A percentile compares a stretch with the other conserved stretches of the same genome.
Evolutionary conservation across 441 rosid genomes (phyloP).

Genomic region (Croton laevigatus): DNA sequence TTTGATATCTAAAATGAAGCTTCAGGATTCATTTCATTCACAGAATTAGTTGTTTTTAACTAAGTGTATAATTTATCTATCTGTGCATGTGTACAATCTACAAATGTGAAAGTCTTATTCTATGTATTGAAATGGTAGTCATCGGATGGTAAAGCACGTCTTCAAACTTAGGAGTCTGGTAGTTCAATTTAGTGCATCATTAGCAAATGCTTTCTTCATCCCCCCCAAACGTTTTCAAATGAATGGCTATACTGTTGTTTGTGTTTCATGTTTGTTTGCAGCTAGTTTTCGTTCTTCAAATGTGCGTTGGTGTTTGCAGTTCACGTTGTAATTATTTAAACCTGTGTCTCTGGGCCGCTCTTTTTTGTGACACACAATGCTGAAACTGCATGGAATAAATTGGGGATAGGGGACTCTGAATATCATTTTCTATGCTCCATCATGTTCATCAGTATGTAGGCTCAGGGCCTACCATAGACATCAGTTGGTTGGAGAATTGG

Average conservation of each 20-base stretch:
- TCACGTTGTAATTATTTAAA: neutral
- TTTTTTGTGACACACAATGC: neutral
- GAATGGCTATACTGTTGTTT: neutral
- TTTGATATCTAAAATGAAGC: neutral
- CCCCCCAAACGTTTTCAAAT: too few species aligned
- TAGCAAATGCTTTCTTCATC: neutral
- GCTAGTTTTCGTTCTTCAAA: neutral
- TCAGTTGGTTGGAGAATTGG: too few species aligned
- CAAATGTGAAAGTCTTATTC: neutral
- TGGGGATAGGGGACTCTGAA: neutral
- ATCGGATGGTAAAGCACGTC: neutral
- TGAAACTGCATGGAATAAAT: neutral
- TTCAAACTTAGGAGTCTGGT: too few species aligned
- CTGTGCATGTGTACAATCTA: neutral
- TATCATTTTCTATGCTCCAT: neutral
- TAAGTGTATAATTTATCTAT: neutral
- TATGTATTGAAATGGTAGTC: neutral
- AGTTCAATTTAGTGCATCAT: constrained; percentile 1
- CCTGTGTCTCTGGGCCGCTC: neutral
- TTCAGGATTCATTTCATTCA: neutral
- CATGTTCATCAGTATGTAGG: neutral
- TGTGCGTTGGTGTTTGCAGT: neutral
- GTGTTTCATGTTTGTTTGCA: neutral
- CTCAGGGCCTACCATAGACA: too few species aligned
- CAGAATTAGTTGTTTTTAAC: neutral